Evolutionary conservation across 108 stramenopile species (phyloP).

Genomic region (Skeletonema grethae): DNA sequence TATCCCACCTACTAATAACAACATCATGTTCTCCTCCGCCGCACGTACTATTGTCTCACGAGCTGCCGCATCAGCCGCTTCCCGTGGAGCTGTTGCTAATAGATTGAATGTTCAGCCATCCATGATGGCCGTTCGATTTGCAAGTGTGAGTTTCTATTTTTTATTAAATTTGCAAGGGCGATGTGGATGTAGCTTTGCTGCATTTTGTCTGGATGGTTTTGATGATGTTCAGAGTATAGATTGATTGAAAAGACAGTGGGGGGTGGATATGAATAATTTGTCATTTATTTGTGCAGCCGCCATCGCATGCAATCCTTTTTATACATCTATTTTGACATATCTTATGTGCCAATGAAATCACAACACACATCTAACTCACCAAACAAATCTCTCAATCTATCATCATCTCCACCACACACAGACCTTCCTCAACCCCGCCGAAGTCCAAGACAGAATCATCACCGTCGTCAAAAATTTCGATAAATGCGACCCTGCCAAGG

Average conservation of each 20-base stretch:
- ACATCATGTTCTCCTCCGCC: slow-evolving; percentile 68
- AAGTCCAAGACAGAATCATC: slow-evolving; percentile 93
- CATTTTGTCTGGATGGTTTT: not conserved
- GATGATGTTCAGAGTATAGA: not conserved
- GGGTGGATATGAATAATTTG: too few relatives aligned
- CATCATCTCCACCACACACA: slow-evolving; percentile 16
- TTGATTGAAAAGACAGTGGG: too few relatives aligned
- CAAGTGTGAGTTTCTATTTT: slow-evolving; percentile 26
- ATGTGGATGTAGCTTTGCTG: not conserved
- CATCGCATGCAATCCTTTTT: too few relatives aligned
- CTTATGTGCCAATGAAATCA: not conserved
- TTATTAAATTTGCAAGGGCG: not conserved
- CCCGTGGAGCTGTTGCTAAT: slow-evolving; percentile 31
- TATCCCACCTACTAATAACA: not conserved
- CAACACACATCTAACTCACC: not conserved
- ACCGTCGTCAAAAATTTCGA: slow-evolving; percentile 98
- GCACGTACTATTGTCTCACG: slow-evolving; percentile 75
- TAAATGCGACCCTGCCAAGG: slow-evolving; percentile 92
- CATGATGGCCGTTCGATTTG: slow-evolving; percentile 53
- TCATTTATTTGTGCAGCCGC: too few relatives aligned
- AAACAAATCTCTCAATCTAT: not conserved
- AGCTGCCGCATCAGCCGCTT: slow-evolving; percentile 42
- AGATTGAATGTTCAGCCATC: slow-evolving; percentile 29
- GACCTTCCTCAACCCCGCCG: slow-evolving; percentile 92
- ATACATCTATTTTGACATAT: too few relatives aligned